phyloP scores from a whole-genome alignment of 2,329 filamentous ascomycete species.

The Epichloe festucae region DNA sequence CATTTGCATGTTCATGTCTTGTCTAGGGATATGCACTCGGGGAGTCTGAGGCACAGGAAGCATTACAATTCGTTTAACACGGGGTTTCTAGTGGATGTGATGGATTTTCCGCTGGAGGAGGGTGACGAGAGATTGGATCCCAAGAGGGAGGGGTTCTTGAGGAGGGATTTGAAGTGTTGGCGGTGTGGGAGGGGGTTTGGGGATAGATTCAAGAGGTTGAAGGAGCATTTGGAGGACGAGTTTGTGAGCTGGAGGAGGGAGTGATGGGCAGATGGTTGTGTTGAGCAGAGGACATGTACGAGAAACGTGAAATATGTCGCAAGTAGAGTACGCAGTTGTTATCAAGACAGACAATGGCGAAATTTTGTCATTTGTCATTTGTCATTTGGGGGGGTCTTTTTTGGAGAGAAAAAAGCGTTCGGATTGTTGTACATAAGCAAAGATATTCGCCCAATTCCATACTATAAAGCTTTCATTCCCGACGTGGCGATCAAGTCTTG shows the following conservation, averaged over 20 bases:
- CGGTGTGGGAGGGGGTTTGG: constrained; percentile 63
- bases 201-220: constrained; percentile 60
- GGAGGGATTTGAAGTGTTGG: constrained; percentile 66
- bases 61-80: constrained; percentile 92
- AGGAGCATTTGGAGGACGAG: constrained; percentile 62
- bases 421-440: neutral
- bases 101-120: constrained; percentile 61
- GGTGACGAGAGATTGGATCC: constrained; percentile 52
- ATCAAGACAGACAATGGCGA: no score
- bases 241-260: constrained; percentile 62
- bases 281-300: neutral
- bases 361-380: neutral
- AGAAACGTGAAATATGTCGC: neutral
- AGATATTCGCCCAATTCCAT: neutral
- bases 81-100: constrained; percentile 65
- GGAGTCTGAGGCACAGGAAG: constrained; percentile 61
- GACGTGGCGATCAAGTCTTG: neutral
- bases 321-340: neutral
- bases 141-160: constrained; percentile 44
- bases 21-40: constrained; percentile 64
- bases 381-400: no score
- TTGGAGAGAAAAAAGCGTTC: neutral
- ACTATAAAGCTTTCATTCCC: neutral
- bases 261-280: constrained; percentile 18
- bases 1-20: constrained; percentile 86